These are phyloP conservation scores for Sporisorium scitamineum DNA, from an alignment of 1,284 basidiomycete species.

Conservation along the genomic window DNA sequence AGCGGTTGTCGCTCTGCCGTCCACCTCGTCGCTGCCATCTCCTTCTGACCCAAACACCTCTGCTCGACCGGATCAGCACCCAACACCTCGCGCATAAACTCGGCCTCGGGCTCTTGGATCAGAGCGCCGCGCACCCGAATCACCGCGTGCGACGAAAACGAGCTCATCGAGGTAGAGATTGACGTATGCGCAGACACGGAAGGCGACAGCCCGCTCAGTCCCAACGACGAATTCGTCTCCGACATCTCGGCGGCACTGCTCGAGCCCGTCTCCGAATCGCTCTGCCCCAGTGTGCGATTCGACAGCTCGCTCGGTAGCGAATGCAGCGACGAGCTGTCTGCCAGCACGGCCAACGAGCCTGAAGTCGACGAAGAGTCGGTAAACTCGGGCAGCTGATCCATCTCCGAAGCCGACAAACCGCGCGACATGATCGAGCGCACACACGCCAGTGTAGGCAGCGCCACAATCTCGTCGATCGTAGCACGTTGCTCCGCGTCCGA, in stretches of 20 bases:
- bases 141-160: constrained; percentile 23
- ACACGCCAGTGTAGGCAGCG: constrained; percentile 49
- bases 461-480: constrained; percentile 54
- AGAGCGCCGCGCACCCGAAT: constrained; percentile 62
- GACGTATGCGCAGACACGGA: constrained; percentile 24
- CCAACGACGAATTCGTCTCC: constrained; percentile 35
- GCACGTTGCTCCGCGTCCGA: constrained; percentile 56
- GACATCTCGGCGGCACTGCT: constrained; percentile 29
- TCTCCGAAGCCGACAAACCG: constrained; percentile 57
- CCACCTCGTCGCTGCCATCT: constrained; percentile 5
- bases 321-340: constrained; percentile 24
- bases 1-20: constrained; percentile 7
- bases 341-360: constrained; percentile 24
- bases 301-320: constrained; percentile 40
- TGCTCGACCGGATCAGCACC: constrained; percentile 37
- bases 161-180: constrained; percentile 39
- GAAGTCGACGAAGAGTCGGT: constrained; percentile 35
- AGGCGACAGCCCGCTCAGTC: constrained; percentile 30
- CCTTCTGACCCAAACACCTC: background rate
- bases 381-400: constrained; percentile 66
- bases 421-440: constrained; percentile 57
- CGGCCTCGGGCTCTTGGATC: constrained; percentile 63
- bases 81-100: constrained; percentile 62
- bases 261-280: constrained; percentile 30
- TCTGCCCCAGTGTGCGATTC: constrained; percentile 27